phyloP scores from a whole-genome alignment of 768 basidiomycete genomes.

The Kwoniella europaea region DNA sequence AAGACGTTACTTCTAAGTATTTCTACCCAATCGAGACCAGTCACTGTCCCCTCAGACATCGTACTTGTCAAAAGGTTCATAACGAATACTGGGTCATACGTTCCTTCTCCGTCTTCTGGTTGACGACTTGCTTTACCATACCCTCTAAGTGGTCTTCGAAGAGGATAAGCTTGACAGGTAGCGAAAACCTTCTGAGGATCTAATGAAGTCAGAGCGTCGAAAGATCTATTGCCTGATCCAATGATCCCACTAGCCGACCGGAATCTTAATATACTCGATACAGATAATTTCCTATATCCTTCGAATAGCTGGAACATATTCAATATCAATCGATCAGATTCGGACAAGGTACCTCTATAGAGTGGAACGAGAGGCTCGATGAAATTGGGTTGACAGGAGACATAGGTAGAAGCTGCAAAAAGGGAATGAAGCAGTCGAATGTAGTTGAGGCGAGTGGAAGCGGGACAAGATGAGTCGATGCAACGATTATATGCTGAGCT shows the following conservation, averaged over 20 bases:
- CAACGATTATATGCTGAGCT: conserved; percentile 67
- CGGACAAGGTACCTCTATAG: conserved; percentile 75
- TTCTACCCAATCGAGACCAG: conserved; percentile 80
- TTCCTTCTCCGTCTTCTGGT: conserved; percentile 57
- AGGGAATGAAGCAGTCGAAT: conserved; percentile 68
- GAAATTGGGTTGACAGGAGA: conserved; percentile 84
- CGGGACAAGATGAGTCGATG: conserved; percentile 30
- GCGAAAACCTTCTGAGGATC: conserved; percentile 72
- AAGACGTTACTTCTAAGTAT: conserved; percentile 80
- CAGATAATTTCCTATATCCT: conserved; percentile 68
- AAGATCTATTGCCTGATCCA: conserved; percentile 46
- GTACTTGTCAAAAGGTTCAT: conserved; percentile 70
- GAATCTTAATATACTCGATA: conserved; percentile 66
- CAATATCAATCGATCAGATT: conserved; percentile 70
- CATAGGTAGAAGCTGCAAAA: conserved; percentile 76
- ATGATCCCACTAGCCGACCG: conserved; percentile 66
- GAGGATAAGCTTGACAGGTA: conserved; percentile 74
- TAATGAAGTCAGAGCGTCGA: conserved; percentile 73
- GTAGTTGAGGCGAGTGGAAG: conserved; percentile 61
- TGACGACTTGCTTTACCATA: conserved; percentile 19
- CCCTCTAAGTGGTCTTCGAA: conserved; percentile 65
- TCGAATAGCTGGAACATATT: conserved; percentile 82
- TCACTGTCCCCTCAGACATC: conserved; percentile 65
- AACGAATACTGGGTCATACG: conserved; percentile 83
- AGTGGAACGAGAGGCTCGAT: conserved; percentile 75